phyloP scores from a whole-genome alignment of 306 rosid genomes.

The Casuarina equisetifolia region DNA sequence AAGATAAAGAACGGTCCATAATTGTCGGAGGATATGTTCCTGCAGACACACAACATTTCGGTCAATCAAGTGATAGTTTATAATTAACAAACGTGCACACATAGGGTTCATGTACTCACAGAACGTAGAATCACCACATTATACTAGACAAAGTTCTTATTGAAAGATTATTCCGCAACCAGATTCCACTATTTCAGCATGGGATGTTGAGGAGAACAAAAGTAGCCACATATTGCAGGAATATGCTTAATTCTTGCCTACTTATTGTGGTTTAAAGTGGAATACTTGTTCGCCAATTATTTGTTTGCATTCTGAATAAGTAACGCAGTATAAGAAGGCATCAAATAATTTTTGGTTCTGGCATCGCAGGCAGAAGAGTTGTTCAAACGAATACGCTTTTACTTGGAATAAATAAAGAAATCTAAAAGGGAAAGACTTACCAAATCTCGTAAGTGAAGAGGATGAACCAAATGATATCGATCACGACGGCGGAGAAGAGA shows the following conservation, averaged over 20 bases:
- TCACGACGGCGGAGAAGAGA: slow-evolving; percentile 65
- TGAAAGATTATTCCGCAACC: neutral
- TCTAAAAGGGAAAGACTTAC: slow-evolving; percentile 34
- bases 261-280: no score
- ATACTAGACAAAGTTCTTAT: neutral
- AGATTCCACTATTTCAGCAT: neutral
- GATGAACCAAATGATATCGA: slow-evolving; percentile 82
- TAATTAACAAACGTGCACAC: slow-evolving; percentile 12
- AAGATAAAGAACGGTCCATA: slow-evolving; percentile 53
- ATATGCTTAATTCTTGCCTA: no score
- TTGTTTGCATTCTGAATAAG: neutral
- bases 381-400: neutral
- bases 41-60: slow-evolving; percentile 43
- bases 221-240: neutral
- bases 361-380: neutral
- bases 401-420: neutral
- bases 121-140: neutral
- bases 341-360: neutral
- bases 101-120: neutral
- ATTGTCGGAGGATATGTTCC: slow-evolving; percentile 58
- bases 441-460: slow-evolving; percentile 73
- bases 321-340: neutral
- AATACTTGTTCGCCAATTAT: neutral
- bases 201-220: neutral
- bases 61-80: slow-evolving; percentile 24